Evolutionary conservation across 371 early-diverging fungal genomes (phyloP), one percentile per base, ranked within the genome.

Genomic region (Mortierella sp.): DNA sequence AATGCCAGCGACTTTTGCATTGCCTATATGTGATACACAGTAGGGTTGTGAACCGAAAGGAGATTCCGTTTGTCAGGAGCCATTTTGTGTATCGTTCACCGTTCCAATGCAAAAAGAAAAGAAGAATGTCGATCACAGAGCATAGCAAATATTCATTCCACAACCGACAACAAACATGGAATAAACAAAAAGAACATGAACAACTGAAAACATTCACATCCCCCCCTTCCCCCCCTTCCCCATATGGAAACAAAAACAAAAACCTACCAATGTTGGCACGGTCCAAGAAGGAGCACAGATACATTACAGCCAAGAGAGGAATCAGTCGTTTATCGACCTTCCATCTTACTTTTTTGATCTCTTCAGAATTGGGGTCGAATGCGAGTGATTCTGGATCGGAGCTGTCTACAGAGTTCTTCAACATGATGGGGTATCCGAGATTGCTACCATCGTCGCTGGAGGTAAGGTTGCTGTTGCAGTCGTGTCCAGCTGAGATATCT

Each of bases 191-290:
- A 38, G 10, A 63, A 0, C 31, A 31, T 19, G 16, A 19, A 16
- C 19, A 16, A 31, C 16, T 31, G 16, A 7, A 6, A 9, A 3
- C 7, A 14, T 7, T 6, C 13, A 60, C 11, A 28, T 26, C 13
- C 14, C 19, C 31, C 28, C 19, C 31, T 31, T 60, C 8, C 9
- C n/a, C n/a, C n/a, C n/a, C n/a, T n/a, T n/a, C n/a, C n/a, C n/a
- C n/a, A n/a, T n/a, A n/a, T n/a, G n/a, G n/a, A n/a, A 55, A n/a
- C 42, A 38, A 21, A 19, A 38, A 10, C 44, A 19, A 57, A 26
- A 63, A 31, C 87, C 88, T 89, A 78, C 93, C 92, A 68, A 94
- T 91, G 76, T 93, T 94, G 70, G 88, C 85, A 14, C 94, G 90
- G 76, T 93, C 94, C 21, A 94, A 75, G 60, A 88, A 90, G 50